phyloP scores from a whole-genome alignment of 2,329 filamentous ascomycete species.

The Alternaria sp. region DNA sequence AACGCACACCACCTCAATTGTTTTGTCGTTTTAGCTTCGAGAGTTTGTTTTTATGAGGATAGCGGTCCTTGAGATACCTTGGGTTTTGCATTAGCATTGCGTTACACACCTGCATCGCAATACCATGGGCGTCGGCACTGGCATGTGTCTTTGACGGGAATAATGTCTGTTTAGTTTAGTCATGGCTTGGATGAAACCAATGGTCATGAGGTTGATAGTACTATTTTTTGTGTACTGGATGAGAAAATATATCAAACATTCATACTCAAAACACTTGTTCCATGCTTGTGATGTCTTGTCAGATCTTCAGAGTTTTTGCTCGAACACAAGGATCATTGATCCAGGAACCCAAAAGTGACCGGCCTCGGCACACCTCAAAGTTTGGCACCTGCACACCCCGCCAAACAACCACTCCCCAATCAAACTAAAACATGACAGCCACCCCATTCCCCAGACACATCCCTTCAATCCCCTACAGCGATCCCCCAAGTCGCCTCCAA shows the following conservation, averaged over 20 bases:
- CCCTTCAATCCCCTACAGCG: conserved; percentile 37
- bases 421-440: conserved; percentile 24
- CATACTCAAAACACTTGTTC: conserved; percentile 5
- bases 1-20: conserved; percentile 9
- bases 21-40: background rate
- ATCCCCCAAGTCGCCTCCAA: conserved; percentile 43
- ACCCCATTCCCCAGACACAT: conserved; percentile 22
- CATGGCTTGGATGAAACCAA: conserved; percentile 7
- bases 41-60: conserved; percentile 8
- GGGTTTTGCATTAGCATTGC: conserved; percentile 30
- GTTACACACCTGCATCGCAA: conserved; percentile 19
- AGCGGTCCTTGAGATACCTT: conserved; percentile 43
- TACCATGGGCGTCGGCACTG: conserved; percentile 25
- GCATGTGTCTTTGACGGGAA: conserved; percentile 23
- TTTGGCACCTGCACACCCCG: conserved; percentile 12
- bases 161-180: conserved; percentile 15
- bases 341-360: background rate
- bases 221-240: conserved; percentile 13
- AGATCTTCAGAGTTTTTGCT: background rate
- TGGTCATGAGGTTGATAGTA: conserved; percentile 1
- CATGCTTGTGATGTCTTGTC: background rate
- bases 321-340: background rate
- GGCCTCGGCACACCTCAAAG: background rate
- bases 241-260: conserved; percentile 14
- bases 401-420: conserved; percentile 16